A percentile compares a stretch with the other conserved stretches of the same genome.
Evolutionary conservation across 2,329 filamentous ascomycete genomes (phyloP).

Genomic region (Talaromyces verruculosus): DNA sequence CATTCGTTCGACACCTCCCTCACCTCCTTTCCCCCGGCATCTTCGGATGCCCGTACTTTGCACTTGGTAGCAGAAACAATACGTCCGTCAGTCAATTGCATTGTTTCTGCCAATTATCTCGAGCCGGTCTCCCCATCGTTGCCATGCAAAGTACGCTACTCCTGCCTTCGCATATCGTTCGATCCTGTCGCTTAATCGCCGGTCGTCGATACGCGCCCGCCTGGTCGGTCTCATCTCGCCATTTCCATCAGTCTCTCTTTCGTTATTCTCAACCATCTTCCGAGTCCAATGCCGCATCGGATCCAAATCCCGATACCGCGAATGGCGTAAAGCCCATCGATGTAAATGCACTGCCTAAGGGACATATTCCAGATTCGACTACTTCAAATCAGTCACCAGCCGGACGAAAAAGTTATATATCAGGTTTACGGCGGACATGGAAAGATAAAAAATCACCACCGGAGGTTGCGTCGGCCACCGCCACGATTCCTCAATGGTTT

Average conservation of each 20-base stretch:
- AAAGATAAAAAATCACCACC: conserved; percentile 34
- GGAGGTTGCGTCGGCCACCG: conserved; percentile 25
- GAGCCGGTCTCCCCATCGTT: conserved; percentile 32
- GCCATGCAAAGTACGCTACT: conserved; percentile 42
- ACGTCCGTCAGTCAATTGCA: conserved; percentile 16
- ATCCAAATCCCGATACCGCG: conserved; percentile 25
- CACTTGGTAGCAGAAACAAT: conserved; percentile 25
- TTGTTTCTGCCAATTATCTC: conserved; percentile 28
- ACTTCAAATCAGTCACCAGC: conserved; percentile 24
- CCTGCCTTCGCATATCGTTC: conserved; percentile 32
- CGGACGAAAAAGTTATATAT: conserved; percentile 38
- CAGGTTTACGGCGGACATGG: conserved; percentile 40
- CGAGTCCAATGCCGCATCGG: conserved; percentile 32
- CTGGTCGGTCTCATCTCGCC: conserved; percentile 29
- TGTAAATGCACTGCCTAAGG: conserved; percentile 18
- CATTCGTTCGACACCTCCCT: neutral
- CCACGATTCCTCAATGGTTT: conserved; percentile 42
- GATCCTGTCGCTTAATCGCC: conserved; percentile 40
- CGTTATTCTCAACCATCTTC: conserved; percentile 32
- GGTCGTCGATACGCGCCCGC: conserved; percentile 37
- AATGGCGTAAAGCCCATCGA: conserved; percentile 24
- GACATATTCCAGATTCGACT: neutral
- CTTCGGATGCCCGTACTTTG: conserved; percentile 21
- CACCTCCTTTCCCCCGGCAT: neutral
- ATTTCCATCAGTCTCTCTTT: conserved; percentile 36